Evolutionary conservation across 192 early-diverging fungal genomes (phyloP).

Genomic region (Lunasporangiospora selenospora): DNA sequence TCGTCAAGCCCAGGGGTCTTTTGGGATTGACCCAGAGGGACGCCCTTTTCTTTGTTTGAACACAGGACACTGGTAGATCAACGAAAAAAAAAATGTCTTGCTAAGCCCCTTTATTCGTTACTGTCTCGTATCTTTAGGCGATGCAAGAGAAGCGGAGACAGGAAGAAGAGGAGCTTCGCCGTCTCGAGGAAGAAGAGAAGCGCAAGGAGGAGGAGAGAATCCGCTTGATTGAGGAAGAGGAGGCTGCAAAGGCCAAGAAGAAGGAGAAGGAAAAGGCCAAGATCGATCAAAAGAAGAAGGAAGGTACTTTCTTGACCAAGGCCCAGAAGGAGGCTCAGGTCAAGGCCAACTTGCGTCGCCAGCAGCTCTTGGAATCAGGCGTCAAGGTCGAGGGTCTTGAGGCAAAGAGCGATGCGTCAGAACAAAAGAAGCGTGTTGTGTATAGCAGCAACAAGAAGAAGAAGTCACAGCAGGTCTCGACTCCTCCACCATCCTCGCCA

Average conservation of each 20-base stretch:
- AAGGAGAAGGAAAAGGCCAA: conserved; percentile 79
- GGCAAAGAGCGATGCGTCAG: conserved; percentile 48
- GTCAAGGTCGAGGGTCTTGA: conserved; percentile 75
- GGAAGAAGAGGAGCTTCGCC: conserved; percentile 80
- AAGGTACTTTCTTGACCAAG: conserved; percentile 93
- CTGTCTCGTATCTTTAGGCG: conserved; percentile 61
- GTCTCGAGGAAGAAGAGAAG: conserved; percentile 72
- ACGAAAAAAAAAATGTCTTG: conserved; percentile 46
- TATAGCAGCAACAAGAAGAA: conserved; percentile 84
- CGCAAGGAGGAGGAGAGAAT: conserved; percentile 74
- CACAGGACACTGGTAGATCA: conserved; percentile 18
- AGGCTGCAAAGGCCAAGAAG: conserved; percentile 77
- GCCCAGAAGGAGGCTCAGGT: conserved; percentile 89
- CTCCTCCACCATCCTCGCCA: conserved; percentile 49
- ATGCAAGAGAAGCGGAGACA: conserved; percentile 75
- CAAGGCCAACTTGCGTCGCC: conserved; percentile 69
- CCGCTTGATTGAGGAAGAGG: conserved; percentile 78
- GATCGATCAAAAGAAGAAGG: conserved; percentile 86
- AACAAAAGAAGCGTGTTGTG: conserved; percentile 72
- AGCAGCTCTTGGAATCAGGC: conserved; percentile 83
- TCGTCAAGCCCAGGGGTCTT: conserved; percentile 56
- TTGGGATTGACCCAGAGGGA: neutral
- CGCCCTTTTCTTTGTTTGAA: neutral
- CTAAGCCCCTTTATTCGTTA: neutral
- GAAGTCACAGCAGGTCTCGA: conserved; percentile 38